Conservation (phyloP, 768 basidiomycete species). For the Candolleomyces efflorescens region DNA sequence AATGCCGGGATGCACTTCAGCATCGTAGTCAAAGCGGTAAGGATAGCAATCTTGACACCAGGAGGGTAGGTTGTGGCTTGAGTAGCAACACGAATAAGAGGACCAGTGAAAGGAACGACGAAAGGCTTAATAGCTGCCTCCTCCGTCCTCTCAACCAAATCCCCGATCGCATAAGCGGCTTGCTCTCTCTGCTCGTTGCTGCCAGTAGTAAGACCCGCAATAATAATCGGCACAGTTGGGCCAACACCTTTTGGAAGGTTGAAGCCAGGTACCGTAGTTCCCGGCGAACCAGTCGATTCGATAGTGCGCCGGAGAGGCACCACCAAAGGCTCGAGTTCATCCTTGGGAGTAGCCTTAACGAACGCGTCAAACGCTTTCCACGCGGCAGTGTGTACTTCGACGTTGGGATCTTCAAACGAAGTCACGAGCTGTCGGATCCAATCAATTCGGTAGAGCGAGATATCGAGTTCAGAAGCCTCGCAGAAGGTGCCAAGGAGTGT, state of each 20-base stretch:
- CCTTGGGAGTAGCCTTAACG: conserved; percentile 87
- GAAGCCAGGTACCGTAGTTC: conserved; percentile 80
- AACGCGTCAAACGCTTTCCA: conserved; percentile 82
- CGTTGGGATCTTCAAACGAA: conserved; percentile 72
- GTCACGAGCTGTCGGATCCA: conserved; percentile 91
- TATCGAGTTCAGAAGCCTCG: conserved; percentile 76
- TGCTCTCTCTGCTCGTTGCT: conserved; percentile 95
- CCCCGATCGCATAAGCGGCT: conserved; percentile 94
- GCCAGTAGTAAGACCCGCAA: conserved; percentile 90
- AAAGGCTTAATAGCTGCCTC: conserved; percentile 85
- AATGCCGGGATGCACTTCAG: conserved; percentile 81
- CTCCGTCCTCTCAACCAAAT: conserved; percentile 87
- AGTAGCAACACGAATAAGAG: conserved; percentile 91
- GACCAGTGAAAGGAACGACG: conserved; percentile 93
- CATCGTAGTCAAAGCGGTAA: conserved; percentile 82
- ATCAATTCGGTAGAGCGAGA: conserved; percentile 83
- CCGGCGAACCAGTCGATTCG: conserved; percentile 78
- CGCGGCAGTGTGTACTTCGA: conserved; percentile 76
- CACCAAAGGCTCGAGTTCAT: conserved; percentile 87
- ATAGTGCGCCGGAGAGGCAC: conserved; percentile 86
- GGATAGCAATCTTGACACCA: conserved; percentile 88
- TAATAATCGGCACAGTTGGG: conserved; percentile 80
- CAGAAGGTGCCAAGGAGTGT: conserved; percentile 80
- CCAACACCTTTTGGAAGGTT: conserved; percentile 78
- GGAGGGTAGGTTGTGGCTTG: conserved; percentile 88